phyloP scores from a whole-genome alignment of 2,329 filamentous ascomycete species.

The Alternaria sp. region DNA sequence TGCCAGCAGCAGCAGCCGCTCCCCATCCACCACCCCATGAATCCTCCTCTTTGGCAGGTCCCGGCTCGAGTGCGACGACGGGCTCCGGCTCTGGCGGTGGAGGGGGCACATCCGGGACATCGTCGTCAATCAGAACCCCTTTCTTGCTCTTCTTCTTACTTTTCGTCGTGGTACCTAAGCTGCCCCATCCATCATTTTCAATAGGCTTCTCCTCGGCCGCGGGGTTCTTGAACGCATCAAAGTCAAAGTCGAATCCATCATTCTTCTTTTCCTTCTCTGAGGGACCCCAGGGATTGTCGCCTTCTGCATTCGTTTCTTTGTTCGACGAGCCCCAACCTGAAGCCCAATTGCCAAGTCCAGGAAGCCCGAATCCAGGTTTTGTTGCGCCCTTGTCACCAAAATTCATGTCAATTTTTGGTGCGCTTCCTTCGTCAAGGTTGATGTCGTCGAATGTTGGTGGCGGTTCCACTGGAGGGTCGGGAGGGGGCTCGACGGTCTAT shows the following conservation, averaged over 20 bases:
- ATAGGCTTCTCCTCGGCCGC: constrained; percentile 34
- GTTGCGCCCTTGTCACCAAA: constrained; percentile 48
- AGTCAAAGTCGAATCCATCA: constrained; percentile 48
- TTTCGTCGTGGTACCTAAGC: constrained; percentile 51
- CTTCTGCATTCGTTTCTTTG: constrained; percentile 39
- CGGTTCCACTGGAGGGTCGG: constrained; percentile 39
- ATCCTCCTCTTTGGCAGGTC: constrained; percentile 44
- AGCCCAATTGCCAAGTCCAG: constrained; percentile 34
- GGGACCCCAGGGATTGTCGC: constrained; percentile 46
- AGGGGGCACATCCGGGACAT: constrained; percentile 31
- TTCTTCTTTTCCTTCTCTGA: constrained; percentile 52
- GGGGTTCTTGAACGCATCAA: constrained; percentile 42
- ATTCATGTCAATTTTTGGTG: constrained; percentile 59
- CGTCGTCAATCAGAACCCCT: constrained; percentile 44
- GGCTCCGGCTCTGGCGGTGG: constrained; percentile 35
- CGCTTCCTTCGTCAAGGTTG: constrained; percentile 54
- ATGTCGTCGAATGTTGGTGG: constrained; percentile 59
- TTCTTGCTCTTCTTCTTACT: constrained; percentile 55
- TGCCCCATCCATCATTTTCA: constrained; percentile 45
- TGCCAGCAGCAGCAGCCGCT: constrained; percentile 21
- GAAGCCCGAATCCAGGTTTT: constrained; percentile 40
- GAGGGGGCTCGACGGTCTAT: constrained; percentile 41
- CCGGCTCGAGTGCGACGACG: constrained; percentile 41
- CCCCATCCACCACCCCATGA: constrained; percentile 41
- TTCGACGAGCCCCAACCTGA: constrained; percentile 40